These are phyloP conservation scores for Fusarium xylarioides DNA, from an alignment of 2,329 filamentous ascomycete genomes.

Conservation along the genomic window DNA sequence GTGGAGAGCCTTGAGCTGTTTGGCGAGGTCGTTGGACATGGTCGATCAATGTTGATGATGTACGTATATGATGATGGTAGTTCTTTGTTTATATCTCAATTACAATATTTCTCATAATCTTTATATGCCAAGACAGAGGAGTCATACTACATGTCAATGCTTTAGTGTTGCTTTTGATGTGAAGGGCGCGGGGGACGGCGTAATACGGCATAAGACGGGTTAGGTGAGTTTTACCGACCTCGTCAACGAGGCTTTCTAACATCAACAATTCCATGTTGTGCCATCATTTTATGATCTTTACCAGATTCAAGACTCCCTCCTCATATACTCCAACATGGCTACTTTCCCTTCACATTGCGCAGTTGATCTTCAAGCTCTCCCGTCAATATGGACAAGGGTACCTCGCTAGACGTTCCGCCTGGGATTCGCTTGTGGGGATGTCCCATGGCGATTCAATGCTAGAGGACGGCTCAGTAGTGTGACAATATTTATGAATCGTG, in stretches of 20 bases:
- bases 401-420: neutral
- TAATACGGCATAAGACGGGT: neutral
- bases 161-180: constrained; percentile 19
- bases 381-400: constrained; percentile 1
- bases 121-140: neutral
- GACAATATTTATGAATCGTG: neutral
- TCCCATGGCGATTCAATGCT: neutral
- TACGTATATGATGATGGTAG: neutral
- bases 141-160: neutral
- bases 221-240: neutral
- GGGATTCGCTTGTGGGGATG: constrained; percentile 18
- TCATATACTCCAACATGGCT: neutral
- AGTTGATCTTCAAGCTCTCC: neutral
- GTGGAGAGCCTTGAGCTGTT: constrained; percentile 56
- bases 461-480: neutral
- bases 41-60: neutral
- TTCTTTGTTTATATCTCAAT: neutral
- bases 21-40: constrained; percentile 47
- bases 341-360: neutral
- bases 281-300: neutral
- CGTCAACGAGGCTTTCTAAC: neutral
- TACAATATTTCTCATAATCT: neutral
- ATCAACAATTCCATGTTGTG: neutral
- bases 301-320: neutral
- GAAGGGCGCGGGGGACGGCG: constrained; percentile 30